phyloP scores from a whole-genome alignment of 495 filamentous ascomycete species.

The Lasiosphaeriaceae sp. region DNA sequence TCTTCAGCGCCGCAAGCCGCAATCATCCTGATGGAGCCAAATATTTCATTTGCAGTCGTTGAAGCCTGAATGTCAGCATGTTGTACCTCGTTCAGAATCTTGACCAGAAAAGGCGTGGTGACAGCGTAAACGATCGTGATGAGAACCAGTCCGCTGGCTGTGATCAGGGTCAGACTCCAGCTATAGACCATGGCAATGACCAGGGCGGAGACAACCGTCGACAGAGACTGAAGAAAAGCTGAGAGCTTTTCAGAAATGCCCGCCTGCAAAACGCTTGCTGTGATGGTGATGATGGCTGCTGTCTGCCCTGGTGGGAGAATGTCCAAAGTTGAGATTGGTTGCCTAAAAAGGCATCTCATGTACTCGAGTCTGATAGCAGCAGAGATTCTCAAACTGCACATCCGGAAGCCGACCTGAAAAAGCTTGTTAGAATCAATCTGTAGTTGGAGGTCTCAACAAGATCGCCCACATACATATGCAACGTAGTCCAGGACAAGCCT shows the following conservation, averaged over 20 bases:
- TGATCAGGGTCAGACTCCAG: constrained; percentile 56
- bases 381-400: constrained; percentile 52
- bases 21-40: constrained; percentile 55
- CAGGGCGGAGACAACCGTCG: constrained; percentile 48
- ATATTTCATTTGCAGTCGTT: constrained; percentile 55
- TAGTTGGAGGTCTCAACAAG: neutral
- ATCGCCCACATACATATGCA: constrained; percentile 41
- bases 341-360: constrained; percentile 47
- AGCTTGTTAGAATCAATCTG: neutral
- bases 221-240: constrained; percentile 48
- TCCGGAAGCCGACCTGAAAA: constrained; percentile 49
- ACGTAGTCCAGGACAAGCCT: constrained; percentile 56
- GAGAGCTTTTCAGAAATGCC: constrained; percentile 64
- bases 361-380: constrained; percentile 50
- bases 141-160: constrained; percentile 52
- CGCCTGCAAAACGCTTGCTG: constrained; percentile 60
- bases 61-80: constrained; percentile 58
- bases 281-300: constrained; percentile 58
- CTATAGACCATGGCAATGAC: constrained; percentile 53
- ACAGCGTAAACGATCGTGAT: constrained; percentile 53
- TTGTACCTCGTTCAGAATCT: constrained; percentile 51
- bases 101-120: constrained; percentile 55
- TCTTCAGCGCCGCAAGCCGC: constrained; percentile 60
- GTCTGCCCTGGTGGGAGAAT: constrained; percentile 50
- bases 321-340: constrained; percentile 52